Conservation (phyloP, 768 basidiomycete genomes). For the Auricularia sp. region DNA sequence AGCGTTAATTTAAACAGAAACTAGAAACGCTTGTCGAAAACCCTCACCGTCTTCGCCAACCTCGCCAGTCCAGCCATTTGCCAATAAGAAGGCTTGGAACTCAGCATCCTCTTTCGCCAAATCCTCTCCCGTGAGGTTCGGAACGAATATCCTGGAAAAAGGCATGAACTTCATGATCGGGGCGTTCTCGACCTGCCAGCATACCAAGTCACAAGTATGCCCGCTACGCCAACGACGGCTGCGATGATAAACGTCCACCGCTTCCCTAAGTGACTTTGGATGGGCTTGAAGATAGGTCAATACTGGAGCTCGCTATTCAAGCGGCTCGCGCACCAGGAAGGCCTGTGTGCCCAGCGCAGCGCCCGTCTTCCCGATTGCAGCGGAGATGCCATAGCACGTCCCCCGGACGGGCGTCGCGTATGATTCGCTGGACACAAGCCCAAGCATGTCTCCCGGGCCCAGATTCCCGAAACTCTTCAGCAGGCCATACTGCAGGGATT, state of each 20-base stretch:
- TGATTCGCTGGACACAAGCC: conserved; percentile 58
- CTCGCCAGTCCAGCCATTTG: conserved; percentile 56
- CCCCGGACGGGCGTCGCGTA: conserved; percentile 59
- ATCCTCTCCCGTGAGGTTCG: conserved; percentile 58
- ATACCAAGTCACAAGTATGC: neutral
- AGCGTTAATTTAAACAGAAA: neutral
- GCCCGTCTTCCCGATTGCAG: conserved; percentile 60
- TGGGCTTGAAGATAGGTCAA: conserved; percentile 29
- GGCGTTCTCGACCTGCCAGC: neutral
- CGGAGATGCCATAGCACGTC: conserved; percentile 60
- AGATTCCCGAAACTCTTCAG: conserved; percentile 68
- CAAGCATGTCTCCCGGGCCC: conserved; percentile 65
- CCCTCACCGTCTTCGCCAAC: conserved; percentile 46
- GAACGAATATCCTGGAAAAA: conserved; percentile 38
- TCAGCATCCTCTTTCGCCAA: conserved; percentile 55
- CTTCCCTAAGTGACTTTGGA: conserved; percentile 57
- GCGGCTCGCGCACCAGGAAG: conserved; percentile 27
- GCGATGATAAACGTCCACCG: conserved; percentile 63
- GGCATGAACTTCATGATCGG: neutral
- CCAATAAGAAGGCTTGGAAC: conserved; percentile 49
- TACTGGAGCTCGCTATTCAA: neutral
- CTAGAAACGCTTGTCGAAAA: neutral
- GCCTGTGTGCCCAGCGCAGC: conserved; percentile 65
- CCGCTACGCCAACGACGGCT: conserved; percentile 21
- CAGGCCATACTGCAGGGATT: conserved; percentile 37